phyloP scores from a whole-genome alignment of 768 basidiomycete genomes.

The Pleurotus sapidus region DNA sequence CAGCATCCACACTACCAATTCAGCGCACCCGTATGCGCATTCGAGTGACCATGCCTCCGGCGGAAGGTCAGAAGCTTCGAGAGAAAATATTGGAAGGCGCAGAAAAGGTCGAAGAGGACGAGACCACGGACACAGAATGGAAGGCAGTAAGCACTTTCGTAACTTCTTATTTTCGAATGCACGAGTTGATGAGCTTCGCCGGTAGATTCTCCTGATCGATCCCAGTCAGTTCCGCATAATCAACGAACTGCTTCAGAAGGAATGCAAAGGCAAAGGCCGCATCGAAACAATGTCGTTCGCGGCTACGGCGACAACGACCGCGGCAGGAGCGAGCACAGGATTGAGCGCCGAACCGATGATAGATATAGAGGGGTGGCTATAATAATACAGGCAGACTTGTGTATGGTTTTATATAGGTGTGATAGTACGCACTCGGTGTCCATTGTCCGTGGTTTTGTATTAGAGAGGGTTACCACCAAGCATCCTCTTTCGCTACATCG shows the following conservation, averaged over 20 bases:
- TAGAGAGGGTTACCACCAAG: not conserved
- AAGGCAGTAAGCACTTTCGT: conserved; percentile 62
- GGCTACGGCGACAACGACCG: conserved; percentile 41
- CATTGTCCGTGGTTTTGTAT: no score
- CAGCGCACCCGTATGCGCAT: conserved; percentile 93
- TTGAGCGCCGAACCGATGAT: not conserved
- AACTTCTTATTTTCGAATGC: not conserved
- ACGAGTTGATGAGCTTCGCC: conserved; percentile 1
- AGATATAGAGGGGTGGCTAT: no score
- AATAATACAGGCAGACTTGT: no score
- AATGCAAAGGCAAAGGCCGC: conserved; percentile 84
- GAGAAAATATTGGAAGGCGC: conserved; percentile 70
- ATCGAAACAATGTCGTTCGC: conserved; percentile 81
- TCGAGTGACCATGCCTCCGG: conserved; percentile 68
- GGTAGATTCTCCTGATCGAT: conserved; percentile 87
- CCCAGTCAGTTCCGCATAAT: conserved; percentile 88
- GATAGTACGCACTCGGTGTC: no score
- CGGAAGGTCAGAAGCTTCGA: conserved; percentile 65
- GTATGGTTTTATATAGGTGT: no score
- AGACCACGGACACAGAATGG: conserved; percentile 75
- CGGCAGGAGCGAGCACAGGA: no score
- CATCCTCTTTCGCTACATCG: conserved; percentile 29
- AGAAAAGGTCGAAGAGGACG: conserved; percentile 83
- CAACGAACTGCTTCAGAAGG: conserved; percentile 86
- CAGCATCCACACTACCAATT: conserved; percentile 84